Conservation (phyloP, 306 rosid genomes). For the Lupinus albus region DNA sequence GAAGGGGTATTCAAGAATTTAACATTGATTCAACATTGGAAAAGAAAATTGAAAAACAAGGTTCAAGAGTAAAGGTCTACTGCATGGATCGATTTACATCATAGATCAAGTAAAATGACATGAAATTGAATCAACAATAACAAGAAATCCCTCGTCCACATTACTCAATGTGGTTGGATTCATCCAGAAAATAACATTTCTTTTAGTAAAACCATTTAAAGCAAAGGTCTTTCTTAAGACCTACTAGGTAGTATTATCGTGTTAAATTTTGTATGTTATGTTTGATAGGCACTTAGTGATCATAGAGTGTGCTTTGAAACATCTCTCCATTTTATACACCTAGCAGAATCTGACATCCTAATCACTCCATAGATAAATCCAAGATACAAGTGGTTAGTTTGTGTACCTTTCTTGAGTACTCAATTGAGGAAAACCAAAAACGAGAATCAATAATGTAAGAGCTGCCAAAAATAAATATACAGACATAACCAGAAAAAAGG, state of each 20-base stretch:
- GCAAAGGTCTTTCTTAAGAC: background rate
- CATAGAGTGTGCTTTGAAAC: background rate
- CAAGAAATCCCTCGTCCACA: background rate
- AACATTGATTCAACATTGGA: background rate
- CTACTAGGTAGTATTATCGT: background rate
- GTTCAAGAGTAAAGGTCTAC: background rate
- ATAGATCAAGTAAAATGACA: background rate
- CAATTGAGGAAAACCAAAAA: background rate
- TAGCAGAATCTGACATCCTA: background rate
- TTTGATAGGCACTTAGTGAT: background rate
- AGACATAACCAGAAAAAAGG: background rate
- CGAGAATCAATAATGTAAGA: constrained; percentile 3
- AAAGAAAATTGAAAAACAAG: background rate
- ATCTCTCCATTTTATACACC: constrained; percentile 1
- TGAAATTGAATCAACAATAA: constrained; percentile 8
- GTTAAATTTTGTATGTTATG: background rate
- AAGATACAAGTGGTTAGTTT: no score
- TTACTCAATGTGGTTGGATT: background rate
- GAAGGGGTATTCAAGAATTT: constrained; percentile 1
- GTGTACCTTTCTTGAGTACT: constrained; percentile 13
- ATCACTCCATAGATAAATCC: constrained; percentile 6
- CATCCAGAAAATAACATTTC: background rate
- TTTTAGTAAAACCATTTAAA: background rate
- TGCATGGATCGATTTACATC: background rate
- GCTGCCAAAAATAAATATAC: background rate